Conservation (phyloP, 2,329 filamentous ascomycete species). For the Fusarium nanum region DNA sequence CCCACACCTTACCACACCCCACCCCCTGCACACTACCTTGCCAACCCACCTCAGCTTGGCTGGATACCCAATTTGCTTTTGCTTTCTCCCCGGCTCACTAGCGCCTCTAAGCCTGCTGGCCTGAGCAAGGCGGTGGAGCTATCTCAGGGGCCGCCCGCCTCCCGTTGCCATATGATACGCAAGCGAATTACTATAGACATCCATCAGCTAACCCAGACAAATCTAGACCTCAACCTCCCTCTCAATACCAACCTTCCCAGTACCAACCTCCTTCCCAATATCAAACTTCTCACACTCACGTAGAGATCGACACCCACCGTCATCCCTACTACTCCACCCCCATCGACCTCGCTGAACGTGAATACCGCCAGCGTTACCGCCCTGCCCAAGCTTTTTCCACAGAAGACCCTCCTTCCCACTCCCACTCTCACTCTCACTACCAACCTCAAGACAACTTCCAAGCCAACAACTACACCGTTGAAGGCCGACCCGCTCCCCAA, state of each 20-base stretch:
- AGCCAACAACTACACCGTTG: conserved; percentile 43
- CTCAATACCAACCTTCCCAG: conserved; percentile 57
- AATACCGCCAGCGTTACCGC: conserved; percentile 72
- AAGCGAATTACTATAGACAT: conserved; percentile 47
- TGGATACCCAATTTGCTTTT: conserved; percentile 46
- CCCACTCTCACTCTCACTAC: conserved; percentile 52
- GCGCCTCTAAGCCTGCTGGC: conserved; percentile 36
- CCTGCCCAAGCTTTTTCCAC: conserved; percentile 55
- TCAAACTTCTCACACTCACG: conserved; percentile 67
- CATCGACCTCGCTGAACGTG: conserved; percentile 73
- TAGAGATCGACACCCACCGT: conserved; percentile 70
- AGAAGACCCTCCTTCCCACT: conserved; percentile 51
- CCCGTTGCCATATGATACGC: conserved; percentile 50
- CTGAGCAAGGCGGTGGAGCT: conserved; percentile 45
- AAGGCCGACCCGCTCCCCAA: conserved; percentile 39
- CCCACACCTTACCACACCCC: conserved; percentile 28
- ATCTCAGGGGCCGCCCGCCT: conserved; percentile 42
- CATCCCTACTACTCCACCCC: conserved; percentile 61
- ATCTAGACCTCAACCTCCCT: conserved; percentile 52
- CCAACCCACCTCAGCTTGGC: conserved; percentile 39
- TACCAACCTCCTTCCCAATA: conserved; percentile 58
- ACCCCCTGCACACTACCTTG: conserved; percentile 33
- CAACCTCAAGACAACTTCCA: conserved; percentile 38
- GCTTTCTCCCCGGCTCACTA: conserved; percentile 35
- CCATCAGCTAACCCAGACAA: conserved; percentile 48